Conservation (phyloP, 2,329 filamentous ascomycete genomes). For the Cordyceps tenuipes region DNA sequence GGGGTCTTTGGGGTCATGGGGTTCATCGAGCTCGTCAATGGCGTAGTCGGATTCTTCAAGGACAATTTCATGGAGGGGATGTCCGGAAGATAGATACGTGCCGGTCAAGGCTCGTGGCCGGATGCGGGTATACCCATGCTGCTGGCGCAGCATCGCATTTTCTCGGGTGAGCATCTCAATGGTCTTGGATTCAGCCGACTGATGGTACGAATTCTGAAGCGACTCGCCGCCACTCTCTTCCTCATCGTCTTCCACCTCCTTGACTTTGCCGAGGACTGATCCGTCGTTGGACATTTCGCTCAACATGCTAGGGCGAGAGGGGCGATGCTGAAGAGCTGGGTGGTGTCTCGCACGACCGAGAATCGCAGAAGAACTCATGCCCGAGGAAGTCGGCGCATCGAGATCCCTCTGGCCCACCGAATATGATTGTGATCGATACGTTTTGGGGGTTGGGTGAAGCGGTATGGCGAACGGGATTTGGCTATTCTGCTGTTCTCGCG, state of each 20-base stretch:
- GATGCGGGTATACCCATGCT: constrained; percentile 36
- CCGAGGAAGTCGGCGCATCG: constrained; percentile 39
- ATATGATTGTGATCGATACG: constrained; percentile 91
- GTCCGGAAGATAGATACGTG: constrained; percentile 48
- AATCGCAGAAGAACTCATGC: constrained; percentile 39
- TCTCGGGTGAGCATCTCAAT: constrained; percentile 56
- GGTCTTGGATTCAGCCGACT: constrained; percentile 50
- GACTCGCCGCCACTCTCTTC: constrained; percentile 46
- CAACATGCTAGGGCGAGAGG: constrained; percentile 69
- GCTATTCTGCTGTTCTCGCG: constrained; percentile 45
- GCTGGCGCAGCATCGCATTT: constrained; percentile 53
- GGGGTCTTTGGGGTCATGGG: constrained; percentile 41
- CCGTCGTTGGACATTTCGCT: constrained; percentile 62
- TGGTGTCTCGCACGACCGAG: constrained; percentile 52
- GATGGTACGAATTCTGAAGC: constrained; percentile 40
- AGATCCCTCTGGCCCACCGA: constrained; percentile 85
- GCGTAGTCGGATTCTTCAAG: constrained; percentile 62
- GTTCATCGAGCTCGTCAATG: constrained; percentile 63
- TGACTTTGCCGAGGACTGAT: constrained; percentile 56
- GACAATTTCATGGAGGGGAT: constrained; percentile 50
- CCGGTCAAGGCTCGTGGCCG: constrained; percentile 51
- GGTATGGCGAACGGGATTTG: constrained; percentile 84
- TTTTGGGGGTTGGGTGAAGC: constrained; percentile 82
- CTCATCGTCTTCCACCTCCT: constrained; percentile 62
- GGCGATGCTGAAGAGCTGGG: constrained; percentile 68